Conservation (phyloP, 371 early-diverging fungal species). For the Massospora cicadina region DNA sequence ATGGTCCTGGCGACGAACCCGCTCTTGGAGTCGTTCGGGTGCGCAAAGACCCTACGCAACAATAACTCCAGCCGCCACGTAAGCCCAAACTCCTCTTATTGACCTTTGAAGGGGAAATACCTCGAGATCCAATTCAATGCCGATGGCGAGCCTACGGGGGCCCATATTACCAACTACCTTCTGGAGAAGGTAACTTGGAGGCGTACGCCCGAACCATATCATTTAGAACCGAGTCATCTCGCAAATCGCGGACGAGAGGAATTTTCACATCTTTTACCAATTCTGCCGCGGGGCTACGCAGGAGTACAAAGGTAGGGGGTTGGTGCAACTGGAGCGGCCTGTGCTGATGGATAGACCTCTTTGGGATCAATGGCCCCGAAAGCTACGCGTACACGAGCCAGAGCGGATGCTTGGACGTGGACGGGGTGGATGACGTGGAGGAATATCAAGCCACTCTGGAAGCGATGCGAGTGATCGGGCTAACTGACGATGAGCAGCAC, state of each 20-base stretch:
- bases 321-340: too few species aligned
- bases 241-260: constrained; percentile 87
- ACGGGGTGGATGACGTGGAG: constrained; percentile 56
- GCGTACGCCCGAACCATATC: constrained; percentile 5
- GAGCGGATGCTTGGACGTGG: constrained; percentile 57
- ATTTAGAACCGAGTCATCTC: constrained; percentile 77
- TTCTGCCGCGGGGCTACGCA: constrained; percentile 60
- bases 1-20: constrained; percentile 96
- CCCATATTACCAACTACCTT: constrained; percentile 93
- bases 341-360: constrained; percentile 27
- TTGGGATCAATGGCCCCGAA: constrained; percentile 63
- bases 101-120: constrained; percentile 74
- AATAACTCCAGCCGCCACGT: constrained; percentile 98
- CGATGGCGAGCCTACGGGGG: constrained; percentile 89
- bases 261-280: constrained; percentile 96
- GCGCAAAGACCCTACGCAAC: constrained; percentile 97
- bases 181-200: constrained; percentile 71
- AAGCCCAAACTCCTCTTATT: constrained; percentile 16
- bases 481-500: constrained; percentile 48
- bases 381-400: constrained; percentile 58
- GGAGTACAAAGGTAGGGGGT: constrained; percentile 35
- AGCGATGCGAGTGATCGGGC: constrained; percentile 65
- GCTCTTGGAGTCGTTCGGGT: constrained; percentile 97
- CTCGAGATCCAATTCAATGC: constrained; percentile 93
- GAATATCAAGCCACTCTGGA: constrained; percentile 57